Percentiles rank a stretch among this genome's conserved stretches.
Conservation (phyloP, 2,329 filamentous ascomycete species). For the Pezizomycotina sp. region DNA sequence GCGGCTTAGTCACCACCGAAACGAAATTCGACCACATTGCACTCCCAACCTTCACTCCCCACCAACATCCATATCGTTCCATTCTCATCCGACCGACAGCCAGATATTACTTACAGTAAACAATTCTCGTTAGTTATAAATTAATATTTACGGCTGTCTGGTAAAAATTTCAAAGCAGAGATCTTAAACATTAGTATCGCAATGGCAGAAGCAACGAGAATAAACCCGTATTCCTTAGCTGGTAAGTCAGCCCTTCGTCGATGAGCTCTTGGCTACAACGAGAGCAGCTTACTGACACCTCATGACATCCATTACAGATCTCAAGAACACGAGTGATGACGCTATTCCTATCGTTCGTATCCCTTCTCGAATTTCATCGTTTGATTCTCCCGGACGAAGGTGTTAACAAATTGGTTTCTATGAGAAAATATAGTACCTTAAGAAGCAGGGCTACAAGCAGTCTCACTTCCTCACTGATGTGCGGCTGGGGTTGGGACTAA, state of each 20-base stretch:
- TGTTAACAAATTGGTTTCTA: not conserved
- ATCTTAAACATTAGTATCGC: conserved; percentile 2
- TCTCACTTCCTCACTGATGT: conserved; percentile 67
- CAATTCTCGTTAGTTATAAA: no score
- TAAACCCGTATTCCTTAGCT: conserved; percentile 22
- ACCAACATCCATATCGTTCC: no score
- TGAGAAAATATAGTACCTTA: conserved; percentile 54
- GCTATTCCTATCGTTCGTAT: conserved; percentile 45
- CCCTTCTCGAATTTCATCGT: not conserved
- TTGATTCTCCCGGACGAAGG: not conserved
- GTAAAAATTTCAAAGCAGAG: no score
- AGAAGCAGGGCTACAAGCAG: conserved; percentile 68
- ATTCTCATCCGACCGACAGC: no score
- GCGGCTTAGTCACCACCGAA: no score
- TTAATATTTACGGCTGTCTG: no score
- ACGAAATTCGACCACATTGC: no score
- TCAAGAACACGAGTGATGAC: conserved; percentile 94
- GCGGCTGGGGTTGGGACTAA: conserved; percentile 67
- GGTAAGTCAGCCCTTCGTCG: conserved; percentile 9
- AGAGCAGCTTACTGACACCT: not conserved
- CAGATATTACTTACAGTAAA: no score
- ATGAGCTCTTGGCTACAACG: not conserved
- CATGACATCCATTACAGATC: conserved; percentile 40
- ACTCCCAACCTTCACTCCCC: no score
- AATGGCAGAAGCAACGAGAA: conserved; percentile 21